Evolutionary conservation across 2,329 filamentous ascomycete species (phyloP), one percentile per base, ranked within the genome.

Genomic region (Clonostachys chloroleuca): DNA sequence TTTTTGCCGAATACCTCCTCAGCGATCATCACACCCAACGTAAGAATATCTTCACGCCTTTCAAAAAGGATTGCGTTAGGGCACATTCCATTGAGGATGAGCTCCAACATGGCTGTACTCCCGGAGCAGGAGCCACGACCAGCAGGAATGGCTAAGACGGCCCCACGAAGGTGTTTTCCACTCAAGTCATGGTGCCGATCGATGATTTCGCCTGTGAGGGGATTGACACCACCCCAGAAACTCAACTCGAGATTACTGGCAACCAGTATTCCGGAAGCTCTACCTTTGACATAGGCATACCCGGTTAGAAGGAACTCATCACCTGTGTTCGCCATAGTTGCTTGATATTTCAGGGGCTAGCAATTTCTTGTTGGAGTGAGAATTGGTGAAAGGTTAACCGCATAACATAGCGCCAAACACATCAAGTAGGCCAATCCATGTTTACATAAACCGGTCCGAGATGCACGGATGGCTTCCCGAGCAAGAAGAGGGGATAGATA

Each of bases 121-220:
- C 71, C 73, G 0, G 68, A 64, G 40, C 71, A 76, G 7, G 73
- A 76, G 3, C 73, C 72, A 17, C 72, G 65, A n/a, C 72, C 65
- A 16, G 64, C 56, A 0, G 73, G 72, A 13, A 75, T 69, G 2
- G 67, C 73, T 0, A 77, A 57, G 2, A 75, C 54, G 0, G 55
- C 54, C 12, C 55, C 57, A 4, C 59, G 51, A 1, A 75, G 47
- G 14, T 43, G 51, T 6, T 56, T 34, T 0, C 69, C 69, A 7
- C 51, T 53, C 3, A 76, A 52, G 1, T 67, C 66, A 46, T 75
- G 71, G 37, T 71, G 68, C 2, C 58, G 61, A 46, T 76, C 73
- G 42, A 73, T 65, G 1, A 76, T 58, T 12, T 62, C 51, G 35
- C 73, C 69, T 1, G 64, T 72, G 5, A 58, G 46, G 2, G 67